Evolutionary conservation across 2,329 filamentous ascomycete genomes (phyloP).

Genomic region (Bipolaris bicolor): DNA sequence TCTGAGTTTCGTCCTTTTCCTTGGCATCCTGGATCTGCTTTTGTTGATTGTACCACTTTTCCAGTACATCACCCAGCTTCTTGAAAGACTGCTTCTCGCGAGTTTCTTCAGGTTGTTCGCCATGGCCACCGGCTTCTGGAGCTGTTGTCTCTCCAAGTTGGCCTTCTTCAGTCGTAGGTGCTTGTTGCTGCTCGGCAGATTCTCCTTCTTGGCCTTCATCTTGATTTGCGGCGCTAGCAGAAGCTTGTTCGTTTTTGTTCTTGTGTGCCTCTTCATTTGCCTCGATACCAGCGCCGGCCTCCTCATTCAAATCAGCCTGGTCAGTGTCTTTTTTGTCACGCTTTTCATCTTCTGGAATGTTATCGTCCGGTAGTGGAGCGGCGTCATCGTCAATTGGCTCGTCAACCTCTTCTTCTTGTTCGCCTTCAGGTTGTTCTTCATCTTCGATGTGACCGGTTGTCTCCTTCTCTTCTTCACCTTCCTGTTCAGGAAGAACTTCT

Average conservation of each 20-base stretch:
- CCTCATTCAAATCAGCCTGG: constrained; percentile 59
- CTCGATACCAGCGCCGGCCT: constrained; percentile 70
- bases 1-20: constrained; percentile 59
- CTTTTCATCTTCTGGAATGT: constrained; percentile 58
- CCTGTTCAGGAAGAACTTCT: constrained; percentile 42
- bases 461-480: constrained; percentile 43
- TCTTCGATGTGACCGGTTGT: constrained; percentile 45
- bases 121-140: constrained; percentile 46
- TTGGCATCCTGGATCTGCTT: constrained; percentile 69
- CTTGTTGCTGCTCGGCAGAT: constrained; percentile 67
- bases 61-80: constrained; percentile 89
- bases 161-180: constrained; percentile 68
- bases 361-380: constrained; percentile 53
- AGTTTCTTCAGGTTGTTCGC: constrained; percentile 49
- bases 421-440: constrained; percentile 53
- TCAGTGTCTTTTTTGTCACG: constrained; percentile 56
- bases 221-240: constrained; percentile 63
- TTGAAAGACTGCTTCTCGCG: constrained; percentile 77
- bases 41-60: constrained; percentile 90
- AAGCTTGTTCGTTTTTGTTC: constrained; percentile 64
- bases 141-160: constrained; percentile 47
- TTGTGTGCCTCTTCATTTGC: constrained; percentile 63
- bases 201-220: constrained; percentile 72
- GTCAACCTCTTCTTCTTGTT: constrained; percentile 55
- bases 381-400: constrained; percentile 54